Evolutionary conservation across 371 early-diverging fungal species (phyloP).

Genomic region (Cokeromyces recurvatus): DNA sequence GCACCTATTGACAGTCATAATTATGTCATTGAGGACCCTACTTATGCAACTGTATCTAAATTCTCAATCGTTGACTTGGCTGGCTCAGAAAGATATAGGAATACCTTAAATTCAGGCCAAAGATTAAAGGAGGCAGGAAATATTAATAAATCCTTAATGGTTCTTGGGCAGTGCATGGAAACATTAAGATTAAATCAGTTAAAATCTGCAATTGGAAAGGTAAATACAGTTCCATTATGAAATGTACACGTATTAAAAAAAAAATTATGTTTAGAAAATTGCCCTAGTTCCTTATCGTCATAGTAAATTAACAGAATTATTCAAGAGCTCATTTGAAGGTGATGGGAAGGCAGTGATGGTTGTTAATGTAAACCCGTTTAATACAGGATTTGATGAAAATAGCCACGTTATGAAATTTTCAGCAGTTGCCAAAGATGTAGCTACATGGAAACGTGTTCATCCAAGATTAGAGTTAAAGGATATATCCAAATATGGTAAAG

Average conservation of each 20-base stretch:
- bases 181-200: slow-evolving; percentile 56
- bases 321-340: slow-evolving; percentile 65
- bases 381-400: slow-evolving; percentile 59
- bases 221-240: slow-evolving; percentile 1
- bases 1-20: slow-evolving; percentile 47
- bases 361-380: slow-evolving; percentile 67
- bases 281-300: slow-evolving; percentile 66
- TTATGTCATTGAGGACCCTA: slow-evolving; percentile 43
- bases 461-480: slow-evolving; percentile 33
- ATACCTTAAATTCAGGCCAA: slow-evolving; percentile 76
- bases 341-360: slow-evolving; percentile 67
- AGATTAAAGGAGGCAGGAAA: slow-evolving; percentile 89
- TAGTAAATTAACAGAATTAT: slow-evolving; percentile 66
- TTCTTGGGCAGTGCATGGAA: slow-evolving; percentile 88
- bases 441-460: slow-evolving; percentile 42
- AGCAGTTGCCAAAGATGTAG: slow-evolving; percentile 60
- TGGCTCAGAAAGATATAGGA: slow-evolving; percentile 87
- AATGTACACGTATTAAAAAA: not conserved
- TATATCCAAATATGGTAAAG: slow-evolving; percentile 1
- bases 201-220: slow-evolving; percentile 35
- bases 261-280: slow-evolving; percentile 21
- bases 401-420: slow-evolving; percentile 67
- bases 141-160: slow-evolving; percentile 93
- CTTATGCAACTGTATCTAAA: slow-evolving; percentile 48
- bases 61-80: slow-evolving; percentile 95